Base-by-base conservation (phyloP, 768 basidiomycete species). In the Trametes elegans region DNA sequence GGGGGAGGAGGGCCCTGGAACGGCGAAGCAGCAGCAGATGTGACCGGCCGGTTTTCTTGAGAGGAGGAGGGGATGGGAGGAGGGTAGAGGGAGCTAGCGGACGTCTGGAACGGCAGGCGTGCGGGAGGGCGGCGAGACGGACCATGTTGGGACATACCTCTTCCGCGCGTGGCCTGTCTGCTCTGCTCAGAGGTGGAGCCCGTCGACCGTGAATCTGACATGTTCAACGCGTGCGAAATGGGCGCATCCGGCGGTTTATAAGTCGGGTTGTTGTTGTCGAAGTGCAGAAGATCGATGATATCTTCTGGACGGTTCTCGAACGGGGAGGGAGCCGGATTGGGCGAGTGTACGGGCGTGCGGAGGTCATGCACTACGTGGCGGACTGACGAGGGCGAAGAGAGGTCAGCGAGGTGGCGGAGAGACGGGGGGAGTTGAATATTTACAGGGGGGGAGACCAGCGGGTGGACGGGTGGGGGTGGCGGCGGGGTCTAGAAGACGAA, bases 31-130 rank as follows among this genome's bases (percentile, higher is more conserved):
- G 62, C n/a, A 24, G 57, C 26, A 44, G 53, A 43, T 35, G 61
- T 42, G 36, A 40, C 65, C 64, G 55, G 73, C 63, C 60, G 61
- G 61, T 43, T 68, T 66, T 56, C 70, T 58, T 57, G 53, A 35
- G 53, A 36, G 29, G 60, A 43, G 32, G 60, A 24, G 34, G 47
- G 47, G 36, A 44, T 24, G 44, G 58, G 28, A 23, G 45, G 45
- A 24, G 53, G 53, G 38, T 43, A 53, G 40, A 52, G 44, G 28
- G 60, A 44, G 29, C 55, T 58, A 32, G 55, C 51, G 35, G 54
- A 36, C 27, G 58, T n/a, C 54, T 54, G 62, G 47, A 64, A 64
- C 26, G 63, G 36, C 29, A 50, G 62, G 27, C 60, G 56, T 6
- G 51, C 59, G 27, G 61, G 52, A 18, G 43, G 62, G 39, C 57